Percentiles rank a stretch among this genome's conserved stretches.
phyloP scores from a whole-genome alignment of 2,329 filamentous ascomycete species.

The Aspergillus fijiensis region DNA sequence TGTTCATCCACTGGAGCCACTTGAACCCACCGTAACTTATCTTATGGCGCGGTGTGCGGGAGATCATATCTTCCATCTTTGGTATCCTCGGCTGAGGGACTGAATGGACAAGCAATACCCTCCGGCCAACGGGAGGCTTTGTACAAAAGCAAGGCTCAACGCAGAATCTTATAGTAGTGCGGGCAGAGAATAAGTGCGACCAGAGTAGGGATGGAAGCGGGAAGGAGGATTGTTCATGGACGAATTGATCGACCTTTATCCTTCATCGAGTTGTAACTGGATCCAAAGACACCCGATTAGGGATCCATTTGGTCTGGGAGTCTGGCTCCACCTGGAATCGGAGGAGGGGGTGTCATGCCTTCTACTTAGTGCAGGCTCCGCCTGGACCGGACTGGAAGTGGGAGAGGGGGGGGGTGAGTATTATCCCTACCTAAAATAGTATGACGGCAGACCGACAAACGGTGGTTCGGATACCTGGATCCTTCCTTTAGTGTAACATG shows the following conservation, averaged over 20 bases:
- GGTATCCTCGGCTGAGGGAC: neutral
- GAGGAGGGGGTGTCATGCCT: neutral
- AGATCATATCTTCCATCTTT: conserved; percentile 2
- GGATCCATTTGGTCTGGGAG: neutral
- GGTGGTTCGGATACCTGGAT: neutral
- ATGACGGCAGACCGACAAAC: neutral
- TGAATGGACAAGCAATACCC: no score
- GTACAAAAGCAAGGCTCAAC: no score
- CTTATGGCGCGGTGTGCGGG: neutral
- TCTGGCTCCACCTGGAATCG: conserved; percentile 9
- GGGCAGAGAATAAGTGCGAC: neutral
- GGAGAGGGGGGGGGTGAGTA: neutral
- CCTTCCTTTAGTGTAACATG: neutral
- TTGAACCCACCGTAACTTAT: neutral
- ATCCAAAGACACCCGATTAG: neutral
- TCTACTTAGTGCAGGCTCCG: neutral
- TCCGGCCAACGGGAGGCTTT: no score
- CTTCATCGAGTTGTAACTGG: neutral
- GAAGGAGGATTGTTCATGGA: neutral
- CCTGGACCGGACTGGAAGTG: neutral
- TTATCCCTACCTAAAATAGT: neutral
- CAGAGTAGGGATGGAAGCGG: neutral
- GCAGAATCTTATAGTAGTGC: neutral
- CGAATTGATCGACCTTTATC: neutral
- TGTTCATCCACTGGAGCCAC: neutral